Conservation (phyloP, 2,329 filamentous ascomycete species). For the Aspergillus luchuensis region DNA sequence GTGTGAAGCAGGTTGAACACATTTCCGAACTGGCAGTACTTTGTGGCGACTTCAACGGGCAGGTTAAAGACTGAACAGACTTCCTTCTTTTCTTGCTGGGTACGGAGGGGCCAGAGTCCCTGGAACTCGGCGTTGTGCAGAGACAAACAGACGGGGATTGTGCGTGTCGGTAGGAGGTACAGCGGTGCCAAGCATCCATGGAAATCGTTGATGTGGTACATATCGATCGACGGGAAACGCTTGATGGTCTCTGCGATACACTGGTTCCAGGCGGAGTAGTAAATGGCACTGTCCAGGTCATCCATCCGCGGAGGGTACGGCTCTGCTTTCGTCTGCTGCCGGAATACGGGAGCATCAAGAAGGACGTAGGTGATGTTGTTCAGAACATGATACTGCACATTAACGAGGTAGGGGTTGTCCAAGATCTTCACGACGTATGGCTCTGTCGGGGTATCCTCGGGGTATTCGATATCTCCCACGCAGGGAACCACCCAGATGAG, state of each 20-base stretch:
- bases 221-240: slow-evolving; percentile 59
- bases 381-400: slow-evolving; percentile 63
- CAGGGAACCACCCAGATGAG: slow-evolving; percentile 64
- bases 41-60: slow-evolving; percentile 55
- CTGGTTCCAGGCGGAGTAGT: slow-evolving; percentile 70
- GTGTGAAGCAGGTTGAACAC: slow-evolving; percentile 68
- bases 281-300: slow-evolving; percentile 65
- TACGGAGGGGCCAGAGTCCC: slow-evolving; percentile 67
- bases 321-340: slow-evolving; percentile 62
- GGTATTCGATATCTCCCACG: slow-evolving; percentile 65
- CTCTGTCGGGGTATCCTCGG: slow-evolving; percentile 57
- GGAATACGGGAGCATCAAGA: slow-evolving; percentile 66
- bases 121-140: slow-evolving; percentile 71
- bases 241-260: slow-evolving; percentile 65
- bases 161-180: slow-evolving; percentile 60
- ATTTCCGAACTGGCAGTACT: slow-evolving; percentile 67
- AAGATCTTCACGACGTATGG: slow-evolving; percentile 64
- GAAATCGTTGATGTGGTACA: slow-evolving; percentile 68
- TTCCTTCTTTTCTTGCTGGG: slow-evolving; percentile 60
- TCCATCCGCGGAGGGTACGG: slow-evolving; percentile 70
- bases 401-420: slow-evolving; percentile 60
- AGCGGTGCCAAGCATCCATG: slow-evolving; percentile 64
- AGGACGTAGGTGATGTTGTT: slow-evolving; percentile 69
- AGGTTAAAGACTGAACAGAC: slow-evolving; percentile 67
- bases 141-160: slow-evolving; percentile 62